Conservation (phyloP, 345 rosid species). For the Corymbia maculata region DNA sequence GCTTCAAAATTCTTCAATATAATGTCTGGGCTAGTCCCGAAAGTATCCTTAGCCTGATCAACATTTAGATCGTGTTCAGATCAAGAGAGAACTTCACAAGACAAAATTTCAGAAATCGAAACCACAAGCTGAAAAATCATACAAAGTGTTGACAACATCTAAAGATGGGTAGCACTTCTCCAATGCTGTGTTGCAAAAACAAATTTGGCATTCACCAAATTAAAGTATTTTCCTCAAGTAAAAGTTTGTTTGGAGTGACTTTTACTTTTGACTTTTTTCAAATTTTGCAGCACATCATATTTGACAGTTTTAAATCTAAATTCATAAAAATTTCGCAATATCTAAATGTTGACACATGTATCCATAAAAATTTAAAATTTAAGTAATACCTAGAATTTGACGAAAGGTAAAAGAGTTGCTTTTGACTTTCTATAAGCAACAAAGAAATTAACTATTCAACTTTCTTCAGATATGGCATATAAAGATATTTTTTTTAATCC, state of each 20-base stretch:
- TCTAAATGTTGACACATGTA: neutral
- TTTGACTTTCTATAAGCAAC: neutral
- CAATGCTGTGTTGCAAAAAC: neutral
- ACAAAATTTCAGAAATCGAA: neutral
- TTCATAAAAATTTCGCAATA: neutral
- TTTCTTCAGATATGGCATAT: neutral
- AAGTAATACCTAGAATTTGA: neutral
- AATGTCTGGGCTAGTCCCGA: slow-evolving; percentile 16
- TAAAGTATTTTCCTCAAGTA: neutral
- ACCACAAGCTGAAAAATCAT: neutral
- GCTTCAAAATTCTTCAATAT: slow-evolving; percentile 24
- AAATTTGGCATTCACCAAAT: neutral
- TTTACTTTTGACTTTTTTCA: neutral
- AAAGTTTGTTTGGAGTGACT: neutral
- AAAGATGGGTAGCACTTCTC: neutral
- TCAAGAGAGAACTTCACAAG: neutral
- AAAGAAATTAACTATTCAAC: neutral
- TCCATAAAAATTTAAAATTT: neutral
- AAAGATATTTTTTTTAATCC: neutral
- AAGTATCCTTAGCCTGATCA: slow-evolving; percentile 25
- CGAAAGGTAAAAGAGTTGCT: neutral
- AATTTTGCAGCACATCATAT: neutral
- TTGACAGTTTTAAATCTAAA: neutral
- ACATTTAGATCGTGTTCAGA: neutral
- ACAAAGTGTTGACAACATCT: neutral